Base-by-base conservation (phyloP, 2,329 filamentous ascomycete genomes). In the Ceratocystis cubensis region DNA sequence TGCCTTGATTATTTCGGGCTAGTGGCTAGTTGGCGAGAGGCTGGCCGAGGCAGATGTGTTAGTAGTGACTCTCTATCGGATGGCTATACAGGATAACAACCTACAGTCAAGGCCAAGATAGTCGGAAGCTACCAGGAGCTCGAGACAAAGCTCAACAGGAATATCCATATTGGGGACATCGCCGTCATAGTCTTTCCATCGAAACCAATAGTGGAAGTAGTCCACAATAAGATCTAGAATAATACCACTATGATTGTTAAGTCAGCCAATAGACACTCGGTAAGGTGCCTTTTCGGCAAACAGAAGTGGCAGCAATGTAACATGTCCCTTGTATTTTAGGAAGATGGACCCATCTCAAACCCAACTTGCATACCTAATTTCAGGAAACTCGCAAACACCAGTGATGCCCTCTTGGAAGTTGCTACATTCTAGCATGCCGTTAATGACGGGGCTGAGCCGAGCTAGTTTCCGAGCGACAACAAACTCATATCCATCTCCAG, bases 151-250 rank as follows among this genome's bases (percentile, higher is more conserved):
- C 76, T 92, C 88, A 37, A 88, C 84, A 13, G 88, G 88, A 67
- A 92, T 87, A 17, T 91, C 88, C 85, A 91, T 88, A 72, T 93
- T 89, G 3, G 87, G 85, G 22, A 91, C 88, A 71, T 91, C 85
- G 71, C 87, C 85, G 70, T 90, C 82, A 64, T 82, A 81, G 75
- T 89, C 82, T 72, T 86, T 87, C 75, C 91, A 86, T 78, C 88
- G 88, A 78, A 91, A 92, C 79, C 88, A 88, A 78, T 91, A 93
- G 73, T 91, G 88, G 69, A 91, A 86, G 76, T 92, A 93, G 76
- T 92, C 88, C 74, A 86, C 88, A 41, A 92, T 85, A 73, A 90
- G 91, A 74, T 92, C 88, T 2, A 93, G 83, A 5, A 91, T 83
- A 65, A 87, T 78, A 70, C 84, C 87, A 75, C 88, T 91, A 74